Base-by-base conservation (phyloP, 768 basidiomycete genomes). In the Lactarius pseudohatsudake region DNA sequence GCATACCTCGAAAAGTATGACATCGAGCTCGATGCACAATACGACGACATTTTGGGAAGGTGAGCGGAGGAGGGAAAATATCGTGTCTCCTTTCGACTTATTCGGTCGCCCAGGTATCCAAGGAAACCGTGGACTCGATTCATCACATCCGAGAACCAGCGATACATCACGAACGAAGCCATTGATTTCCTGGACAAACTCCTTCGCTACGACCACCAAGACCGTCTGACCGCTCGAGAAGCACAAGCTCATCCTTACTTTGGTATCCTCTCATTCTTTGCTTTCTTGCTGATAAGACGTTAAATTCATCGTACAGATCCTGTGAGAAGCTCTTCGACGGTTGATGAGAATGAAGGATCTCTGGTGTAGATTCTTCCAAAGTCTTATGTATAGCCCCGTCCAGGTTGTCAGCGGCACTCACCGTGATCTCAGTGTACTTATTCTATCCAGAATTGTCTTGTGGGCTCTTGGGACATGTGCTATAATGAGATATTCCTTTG, bases 151-250 rank as follows among this genome's bases (percentile, higher is more conserved):
- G 94, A 96, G 76, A 97, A 97, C 75, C 94, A 96, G 76, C 86
- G 94, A 65, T 97, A 92, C 77, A 94, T 98, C 72, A 93, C 94
- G 28, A 98, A 94, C 75, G 96, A 98, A 73, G 96, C 95, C 40
- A 92, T 98, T 72, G 96, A 97, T 80, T 89, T 98, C 74, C 79
- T 98, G 67, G 96, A 98, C 79, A 95, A 95, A 78, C 84, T 98
- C 41, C 83, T 97, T 75, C 89, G 94, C 61, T 98, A 98, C 77
- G 96, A 98, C 75, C 96, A 98, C 75, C 95, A 97, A 80, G 95
- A 96, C 75, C 88, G 96, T 62, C 81, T 98, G 65, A 98, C 96
- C 8, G 96, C 96, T 60, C 86, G 88, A 69, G 96, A 98, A 77
- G 93, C 94, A 7, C 94, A 96, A 75, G 82, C 81, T 20, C 96